A percentile compares a stretch with the other conserved stretches of the same genome.
Evolutionary conservation across 495 filamentous ascomycete species (phyloP).

Genomic region (Terfezia claveryi): DNA sequence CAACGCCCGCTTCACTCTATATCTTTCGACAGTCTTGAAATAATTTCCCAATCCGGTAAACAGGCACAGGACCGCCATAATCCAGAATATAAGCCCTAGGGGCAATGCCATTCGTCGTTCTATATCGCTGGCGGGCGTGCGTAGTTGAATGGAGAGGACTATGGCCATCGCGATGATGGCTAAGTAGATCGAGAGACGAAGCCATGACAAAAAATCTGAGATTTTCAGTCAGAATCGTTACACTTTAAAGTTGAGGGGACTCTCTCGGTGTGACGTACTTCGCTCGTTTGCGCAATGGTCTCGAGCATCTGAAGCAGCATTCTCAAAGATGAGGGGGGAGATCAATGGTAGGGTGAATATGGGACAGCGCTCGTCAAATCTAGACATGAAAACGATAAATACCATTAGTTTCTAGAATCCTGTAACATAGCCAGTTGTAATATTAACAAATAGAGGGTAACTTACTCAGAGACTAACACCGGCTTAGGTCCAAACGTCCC

Average conservation of each 20-base stretch:
- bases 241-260: background rate
- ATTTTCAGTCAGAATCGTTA: background rate
- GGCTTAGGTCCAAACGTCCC: background rate
- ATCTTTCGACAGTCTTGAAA: conserved; percentile 51
- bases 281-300: conserved; percentile 61
- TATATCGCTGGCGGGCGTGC: conserved; percentile 39
- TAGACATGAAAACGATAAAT: background rate
- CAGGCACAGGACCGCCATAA: conserved; percentile 52
- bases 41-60: conserved; percentile 67
- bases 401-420: no score
- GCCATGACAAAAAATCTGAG: conserved; percentile 66
- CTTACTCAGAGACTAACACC: conserved; percentile 6
- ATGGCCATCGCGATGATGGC: conserved; percentile 75
- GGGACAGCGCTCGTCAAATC: conserved; percentile 14
- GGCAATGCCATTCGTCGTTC: conserved; percentile 63
- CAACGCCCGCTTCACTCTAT: conserved; percentile 51
- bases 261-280: conserved; percentile 26
- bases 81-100: conserved; percentile 74
- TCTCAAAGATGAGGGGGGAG: conserved; percentile 72
- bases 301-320: conserved; percentile 66
- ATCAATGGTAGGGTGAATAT: conserved; percentile 50
- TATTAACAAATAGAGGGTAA: background rate
- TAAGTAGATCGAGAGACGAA: conserved; percentile 79
- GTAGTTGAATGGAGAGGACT: conserved; percentile 78
- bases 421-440: no score